Evolutionary conservation across 208 protist species (phyloP).

Genomic region (Wallacemonas sp.): DNA sequence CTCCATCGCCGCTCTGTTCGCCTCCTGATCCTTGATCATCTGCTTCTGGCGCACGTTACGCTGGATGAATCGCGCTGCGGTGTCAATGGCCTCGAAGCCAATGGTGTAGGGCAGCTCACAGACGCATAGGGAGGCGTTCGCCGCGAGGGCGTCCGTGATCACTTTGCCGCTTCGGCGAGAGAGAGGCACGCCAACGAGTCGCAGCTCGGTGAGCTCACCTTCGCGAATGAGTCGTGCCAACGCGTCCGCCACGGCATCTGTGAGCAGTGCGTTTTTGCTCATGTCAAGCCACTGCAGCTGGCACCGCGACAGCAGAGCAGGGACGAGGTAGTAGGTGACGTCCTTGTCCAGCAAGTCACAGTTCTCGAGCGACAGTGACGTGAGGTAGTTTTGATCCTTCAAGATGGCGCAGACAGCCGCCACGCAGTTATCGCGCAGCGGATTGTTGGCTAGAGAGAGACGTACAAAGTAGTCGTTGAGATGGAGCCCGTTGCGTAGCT

Average conservation of each 20-base stretch:
- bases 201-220: conserved; percentile 35
- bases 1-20: conserved; percentile 4
- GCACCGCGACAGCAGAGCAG: conserved; percentile 34
- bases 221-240: conserved; percentile 40
- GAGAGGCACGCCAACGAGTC: conserved; percentile 44
- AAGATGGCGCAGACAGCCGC: conserved; percentile 59
- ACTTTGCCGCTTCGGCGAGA: conserved; percentile 22
- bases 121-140: conserved; percentile 29
- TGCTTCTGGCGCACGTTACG: conserved; percentile 23
- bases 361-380: conserved; percentile 43
- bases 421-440: conserved; percentile 50
- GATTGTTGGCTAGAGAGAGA: conserved; percentile 62
- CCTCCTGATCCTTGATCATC: not conserved
- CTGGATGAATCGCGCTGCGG: conserved; percentile 11
- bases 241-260: conserved; percentile 33
- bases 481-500: conserved; percentile 42
- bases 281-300: conserved; percentile 46
- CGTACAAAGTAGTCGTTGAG: conserved; percentile 53
- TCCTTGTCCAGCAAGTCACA: conserved; percentile 66
- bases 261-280: conserved; percentile 62
- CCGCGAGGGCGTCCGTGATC: conserved; percentile 38
- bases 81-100: conserved; percentile 43
- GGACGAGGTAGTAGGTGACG: conserved; percentile 47
- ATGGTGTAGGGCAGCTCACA: conserved; percentile 79
- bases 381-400: conserved; percentile 46